Evolutionary conservation across 495 filamentous ascomycete genomes (phyloP).

Genomic region (Pseudevernia furfuracea): DNA sequence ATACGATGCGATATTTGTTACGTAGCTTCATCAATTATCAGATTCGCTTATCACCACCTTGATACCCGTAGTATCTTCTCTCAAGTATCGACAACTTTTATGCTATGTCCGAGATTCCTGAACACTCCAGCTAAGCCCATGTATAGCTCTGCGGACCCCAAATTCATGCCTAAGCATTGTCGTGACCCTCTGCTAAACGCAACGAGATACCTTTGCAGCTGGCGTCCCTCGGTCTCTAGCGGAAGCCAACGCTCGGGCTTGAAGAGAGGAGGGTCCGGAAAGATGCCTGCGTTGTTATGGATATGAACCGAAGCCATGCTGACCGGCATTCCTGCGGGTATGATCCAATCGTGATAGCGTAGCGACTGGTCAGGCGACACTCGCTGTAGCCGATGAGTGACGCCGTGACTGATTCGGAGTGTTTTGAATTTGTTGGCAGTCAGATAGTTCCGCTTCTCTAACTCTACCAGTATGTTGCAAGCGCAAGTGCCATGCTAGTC

Average conservation of each 20-base stretch:
- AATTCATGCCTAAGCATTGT: not conserved
- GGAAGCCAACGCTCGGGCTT: slow-evolving; percentile 25
- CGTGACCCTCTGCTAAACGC: slow-evolving; percentile 7
- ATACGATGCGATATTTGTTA: too few relatives aligned
- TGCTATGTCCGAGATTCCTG: not conserved
- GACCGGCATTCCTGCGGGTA: not conserved
- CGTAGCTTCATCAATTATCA: not conserved
- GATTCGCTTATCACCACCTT: not conserved
- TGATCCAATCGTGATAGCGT: slow-evolving; percentile 13
- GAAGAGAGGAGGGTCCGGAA: slow-evolving; percentile 21
- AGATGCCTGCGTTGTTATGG: slow-evolving; percentile 17
- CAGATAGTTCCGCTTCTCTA: not conserved
- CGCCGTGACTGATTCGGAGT: slow-evolving; percentile 23
- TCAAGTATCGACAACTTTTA: not conserved
- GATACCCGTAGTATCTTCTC: not conserved
- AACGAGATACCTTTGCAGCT: slow-evolving; percentile 20
- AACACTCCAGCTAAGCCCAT: not conserved
- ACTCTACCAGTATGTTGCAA: not conserved
- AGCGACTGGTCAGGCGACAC: slow-evolving; percentile 35
- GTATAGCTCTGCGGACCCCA: not conserved
- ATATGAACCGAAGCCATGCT: not conserved
- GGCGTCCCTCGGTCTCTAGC: slow-evolving; percentile 21
- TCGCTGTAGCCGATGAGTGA: slow-evolving; percentile 34
- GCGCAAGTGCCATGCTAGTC: not conserved
- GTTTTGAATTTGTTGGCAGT: not conserved